These are phyloP conservation scores for Cyberlindnera euphorbiae DNA, from an alignment of 805 yeast genomes.

Conservation along the genomic window DNA sequence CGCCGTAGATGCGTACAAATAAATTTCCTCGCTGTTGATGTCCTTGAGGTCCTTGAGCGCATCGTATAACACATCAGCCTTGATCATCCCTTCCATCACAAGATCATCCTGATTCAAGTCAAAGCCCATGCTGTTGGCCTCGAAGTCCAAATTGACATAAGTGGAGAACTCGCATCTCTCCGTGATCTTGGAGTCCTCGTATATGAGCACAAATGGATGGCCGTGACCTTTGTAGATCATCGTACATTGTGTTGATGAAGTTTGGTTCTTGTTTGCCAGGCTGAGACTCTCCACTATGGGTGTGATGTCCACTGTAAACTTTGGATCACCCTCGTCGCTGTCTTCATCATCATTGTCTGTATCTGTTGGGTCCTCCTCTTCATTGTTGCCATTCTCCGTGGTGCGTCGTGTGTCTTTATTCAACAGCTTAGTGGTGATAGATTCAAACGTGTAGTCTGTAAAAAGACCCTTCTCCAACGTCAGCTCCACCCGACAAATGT, in stretches of 20 bases:
- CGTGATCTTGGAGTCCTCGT: slow-evolving; percentile 48
- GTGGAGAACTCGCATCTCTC: slow-evolving; percentile 58
- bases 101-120: slow-evolving; percentile 40
- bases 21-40: slow-evolving; percentile 46
- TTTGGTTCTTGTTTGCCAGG: slow-evolving; percentile 32
- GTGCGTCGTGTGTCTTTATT: too few species aligned
- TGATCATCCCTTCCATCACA: slow-evolving; percentile 43
- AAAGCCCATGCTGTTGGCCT: slow-evolving; percentile 32
- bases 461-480: slow-evolving; percentile 35
- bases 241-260: slow-evolving; percentile 39
- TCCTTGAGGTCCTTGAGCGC: slow-evolving; percentile 54
- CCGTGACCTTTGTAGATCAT: slow-evolving; percentile 46
- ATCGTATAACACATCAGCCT: slow-evolving; percentile 48
- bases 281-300: slow-evolving; percentile 49
- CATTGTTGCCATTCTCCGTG: too few species aligned
- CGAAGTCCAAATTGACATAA: slow-evolving; percentile 28
- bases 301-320: slow-evolving; percentile 39
- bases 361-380: too few species aligned
- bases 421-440: too few species aligned
- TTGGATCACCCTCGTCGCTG: slow-evolving; percentile 21
- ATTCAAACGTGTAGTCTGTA: slow-evolving; percentile 27
- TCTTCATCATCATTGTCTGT: slow-evolving; percentile 13
- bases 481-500: slow-evolving; percentile 33
- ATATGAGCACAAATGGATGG: slow-evolving; percentile 48
- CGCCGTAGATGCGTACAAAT: slow-evolving; percentile 36